Base-by-base conservation (phyloP, 2,329 filamentous ascomycete species). In the Talaromyces sp. region DNA sequence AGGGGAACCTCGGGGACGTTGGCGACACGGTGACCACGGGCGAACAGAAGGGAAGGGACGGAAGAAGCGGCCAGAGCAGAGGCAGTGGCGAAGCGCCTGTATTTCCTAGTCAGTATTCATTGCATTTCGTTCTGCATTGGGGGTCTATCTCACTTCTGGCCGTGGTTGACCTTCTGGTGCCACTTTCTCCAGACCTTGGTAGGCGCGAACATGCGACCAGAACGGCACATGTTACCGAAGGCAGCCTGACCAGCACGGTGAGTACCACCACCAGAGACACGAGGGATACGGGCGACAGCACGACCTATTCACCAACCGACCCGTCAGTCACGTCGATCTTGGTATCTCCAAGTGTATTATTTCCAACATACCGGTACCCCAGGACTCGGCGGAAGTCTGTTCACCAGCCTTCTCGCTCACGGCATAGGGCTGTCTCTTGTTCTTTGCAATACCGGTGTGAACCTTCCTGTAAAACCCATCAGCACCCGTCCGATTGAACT, bases 331-430 rank as follows among this genome's bases (percentile, higher is more conserved):
- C 58, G 58, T 61, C 36, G 47, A 59, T 40, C 27, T 33, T 42
- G 31, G 34, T 34, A 57, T 58, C 61, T 44, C 62, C 42, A 56
- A 62, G 60, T 52, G 51, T 56, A 36, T 60, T 34, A 51, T 59
- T 61, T 54, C 64, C 63, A 72, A 89, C 90, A 83, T 81, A 96
- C 92, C 94, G 85, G 94, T 98, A 89, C 94, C 94, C 95, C 95
- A 99, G 72, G 96, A 99, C 88, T 99, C 95, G 79, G 95, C 95
- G 83, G 92, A 96, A 80, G 95, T 99, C 87, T 99, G 95, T 86
- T 99, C 95, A 86, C 95, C 95, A 79, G 95, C 95, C 91, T 99
- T 99, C 90, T 98, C 94, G 89, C 92, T 96, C 87, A 99, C 95
- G 77, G 95, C 88, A 83, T 99, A 99, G 74, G 95, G 93, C 85